These are phyloP conservation scores for Aureobasidium sp. DNA, from an alignment of 2,329 filamentous ascomycete species.

Conservation along the genomic window DNA sequence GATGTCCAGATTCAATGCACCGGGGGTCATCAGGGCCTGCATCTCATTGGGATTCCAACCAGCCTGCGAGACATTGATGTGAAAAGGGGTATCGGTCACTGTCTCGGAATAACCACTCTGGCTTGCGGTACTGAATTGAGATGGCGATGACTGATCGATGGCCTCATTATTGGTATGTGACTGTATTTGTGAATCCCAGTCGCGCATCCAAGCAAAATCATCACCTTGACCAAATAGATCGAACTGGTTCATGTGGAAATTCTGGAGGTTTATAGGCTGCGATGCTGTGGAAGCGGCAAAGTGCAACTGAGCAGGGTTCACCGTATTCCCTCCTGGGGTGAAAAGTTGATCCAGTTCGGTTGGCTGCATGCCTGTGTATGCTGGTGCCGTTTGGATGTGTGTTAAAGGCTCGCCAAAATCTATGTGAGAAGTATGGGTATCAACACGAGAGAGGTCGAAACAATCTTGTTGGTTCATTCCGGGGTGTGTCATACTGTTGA, in stretches of 20 bases:
- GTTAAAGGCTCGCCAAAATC: conserved; percentile 49
- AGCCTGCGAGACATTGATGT: conserved; percentile 22
- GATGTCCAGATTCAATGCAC: conserved; percentile 69
- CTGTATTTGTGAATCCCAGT: conserved; percentile 69
- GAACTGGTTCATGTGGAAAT: conserved; percentile 45
- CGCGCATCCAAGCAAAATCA: conserved; percentile 79
- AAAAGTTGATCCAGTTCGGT: conserved; percentile 69
- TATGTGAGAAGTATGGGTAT: conserved; percentile 65
- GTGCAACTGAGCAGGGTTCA: conserved; percentile 66
- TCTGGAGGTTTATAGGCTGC: conserved; percentile 23
- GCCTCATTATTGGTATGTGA: conserved; percentile 64
- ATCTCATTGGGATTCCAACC: conserved; percentile 62
- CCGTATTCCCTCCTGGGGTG: conserved; percentile 51
- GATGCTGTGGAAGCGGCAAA: conserved; percentile 62
- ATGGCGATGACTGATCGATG: conserved; percentile 89
- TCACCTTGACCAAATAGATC: conserved; percentile 50
- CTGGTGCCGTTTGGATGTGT: conserved; percentile 72
- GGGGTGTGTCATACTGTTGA: conserved; percentile 54
- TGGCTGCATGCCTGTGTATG: conserved; percentile 60
- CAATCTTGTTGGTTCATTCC: conserved; percentile 2
- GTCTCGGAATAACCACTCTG: conserved; percentile 87
- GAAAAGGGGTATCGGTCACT: conserved; percentile 66
- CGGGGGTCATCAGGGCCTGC: conserved; percentile 58
- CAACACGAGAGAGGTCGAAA: conserved; percentile 40
- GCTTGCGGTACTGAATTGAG: conserved; percentile 89